These are phyloP conservation scores for Syzygium syzygioides DNA, from an alignment of 441 rosid species.

Conservation along the genomic window DNA sequence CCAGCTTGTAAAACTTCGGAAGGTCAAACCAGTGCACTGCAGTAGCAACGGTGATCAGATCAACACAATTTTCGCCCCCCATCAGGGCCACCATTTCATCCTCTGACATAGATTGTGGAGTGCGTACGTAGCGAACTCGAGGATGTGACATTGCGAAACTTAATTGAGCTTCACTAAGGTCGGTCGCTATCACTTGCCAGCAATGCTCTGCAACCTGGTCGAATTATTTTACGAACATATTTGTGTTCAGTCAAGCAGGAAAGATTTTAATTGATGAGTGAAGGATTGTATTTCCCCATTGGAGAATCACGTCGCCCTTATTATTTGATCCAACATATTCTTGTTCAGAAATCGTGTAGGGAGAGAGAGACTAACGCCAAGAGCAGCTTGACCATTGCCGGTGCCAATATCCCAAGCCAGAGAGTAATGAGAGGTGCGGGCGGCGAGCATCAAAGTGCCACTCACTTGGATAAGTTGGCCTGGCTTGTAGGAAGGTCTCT, in stretches of 20 bases:
- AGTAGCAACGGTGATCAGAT: slow-evolving; percentile 50
- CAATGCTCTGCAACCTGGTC: slow-evolving; percentile 47
- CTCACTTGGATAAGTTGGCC: slow-evolving; percentile 44
- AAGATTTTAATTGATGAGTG: neutral
- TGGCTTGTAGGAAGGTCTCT: slow-evolving; percentile 30
- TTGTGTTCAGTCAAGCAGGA: neutral
- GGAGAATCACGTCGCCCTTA: neutral
- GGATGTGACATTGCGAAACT: slow-evolving; percentile 29
- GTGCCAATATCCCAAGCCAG: slow-evolving; percentile 62
- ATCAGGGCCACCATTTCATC: slow-evolving; percentile 34
- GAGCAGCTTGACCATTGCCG: slow-evolving; percentile 67
- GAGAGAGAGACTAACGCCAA: slow-evolving; percentile 30
- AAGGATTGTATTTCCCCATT: neutral
- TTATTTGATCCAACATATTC: neutral
- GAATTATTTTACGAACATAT: neutral
- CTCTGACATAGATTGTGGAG: slow-evolving; percentile 38
- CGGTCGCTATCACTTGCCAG: slow-evolving; percentile 45
- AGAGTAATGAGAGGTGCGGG: slow-evolving; percentile 30
- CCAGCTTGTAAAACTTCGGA: slow-evolving; percentile 43
- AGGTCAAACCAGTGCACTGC: slow-evolving; percentile 68
- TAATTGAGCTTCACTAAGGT: slow-evolving; percentile 44
- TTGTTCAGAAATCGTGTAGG: neutral
- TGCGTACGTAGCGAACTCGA: slow-evolving; percentile 32
- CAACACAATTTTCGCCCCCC: slow-evolving; percentile 52
- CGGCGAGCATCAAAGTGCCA: slow-evolving; percentile 54